These are phyloP conservation scores for Talaromyces sp. DNA, from an alignment of 2,329 filamentous ascomycete genomes.

Conservation along the genomic window DNA sequence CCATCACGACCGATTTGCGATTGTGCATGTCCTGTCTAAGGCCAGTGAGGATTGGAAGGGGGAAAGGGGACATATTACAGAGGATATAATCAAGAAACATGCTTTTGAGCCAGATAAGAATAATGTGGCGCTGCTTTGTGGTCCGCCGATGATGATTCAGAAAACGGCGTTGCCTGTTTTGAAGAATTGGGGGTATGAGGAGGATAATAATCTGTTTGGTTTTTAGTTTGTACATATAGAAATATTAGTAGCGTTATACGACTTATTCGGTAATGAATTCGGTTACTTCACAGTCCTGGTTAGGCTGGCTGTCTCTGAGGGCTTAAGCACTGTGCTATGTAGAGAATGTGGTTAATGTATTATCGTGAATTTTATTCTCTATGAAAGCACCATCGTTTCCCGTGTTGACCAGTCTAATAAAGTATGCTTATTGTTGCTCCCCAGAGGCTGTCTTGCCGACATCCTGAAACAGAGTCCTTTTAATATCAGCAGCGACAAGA, in stretches of 20 bases:
- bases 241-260: background rate
- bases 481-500: constrained; percentile 45
- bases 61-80: constrained; percentile 41
- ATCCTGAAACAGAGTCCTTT: constrained; percentile 46
- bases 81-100: constrained; percentile 34
- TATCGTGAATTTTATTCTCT: background rate
- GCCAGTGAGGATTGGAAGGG: constrained; percentile 43
- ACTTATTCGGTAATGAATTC: background rate
- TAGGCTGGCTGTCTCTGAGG: too few relatives aligned
- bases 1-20: constrained; percentile 34
- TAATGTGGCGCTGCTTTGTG: constrained; percentile 45
- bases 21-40: constrained; percentile 46
- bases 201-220: constrained; percentile 43
- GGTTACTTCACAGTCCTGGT: background rate
- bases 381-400: background rate
- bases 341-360: background rate
- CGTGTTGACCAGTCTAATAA: background rate
- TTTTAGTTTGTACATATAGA: constrained; percentile 46
- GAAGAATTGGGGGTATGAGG: constrained; percentile 41
- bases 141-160: constrained; percentile 48
- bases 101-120: constrained; percentile 39
- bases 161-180: constrained; percentile 48
- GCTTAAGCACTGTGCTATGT: too few relatives aligned
- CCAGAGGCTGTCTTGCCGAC: constrained; percentile 24
- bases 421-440: background rate